Evolutionary conservation across 2,329 filamentous ascomycete genomes (phyloP).

Genomic region (Aureobasidium sp.): DNA sequence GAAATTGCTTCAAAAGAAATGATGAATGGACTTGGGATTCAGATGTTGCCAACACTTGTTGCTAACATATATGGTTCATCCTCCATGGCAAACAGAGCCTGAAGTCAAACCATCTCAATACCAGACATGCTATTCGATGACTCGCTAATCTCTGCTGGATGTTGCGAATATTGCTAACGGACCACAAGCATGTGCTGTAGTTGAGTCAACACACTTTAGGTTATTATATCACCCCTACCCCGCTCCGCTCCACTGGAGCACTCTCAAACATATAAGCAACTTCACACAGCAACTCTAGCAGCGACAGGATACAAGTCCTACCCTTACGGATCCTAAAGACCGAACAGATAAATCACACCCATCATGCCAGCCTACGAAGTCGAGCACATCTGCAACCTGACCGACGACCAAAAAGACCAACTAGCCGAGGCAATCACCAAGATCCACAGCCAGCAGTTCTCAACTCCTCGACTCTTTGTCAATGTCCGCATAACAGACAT

Average conservation of each 20-base stretch:
- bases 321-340: not conserved
- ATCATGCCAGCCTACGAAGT: constrained; percentile 41
- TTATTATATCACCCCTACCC: too few relatives aligned
- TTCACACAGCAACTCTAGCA: not conserved
- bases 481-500: constrained; percentile 36
- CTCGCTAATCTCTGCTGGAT: too few relatives aligned
- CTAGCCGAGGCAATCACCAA: constrained; percentile 36
- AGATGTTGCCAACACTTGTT: not conserved
- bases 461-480: constrained; percentile 38
- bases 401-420: constrained; percentile 30
- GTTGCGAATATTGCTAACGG: not conserved
- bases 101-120: too few relatives aligned
- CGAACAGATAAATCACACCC: too few relatives aligned
- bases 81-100: not conserved
- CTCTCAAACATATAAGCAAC: not conserved
- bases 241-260: constrained; percentile 10
- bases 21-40: not conserved
- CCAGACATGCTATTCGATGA: too few relatives aligned
- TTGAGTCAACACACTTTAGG: constrained; percentile 1
- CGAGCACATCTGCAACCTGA: constrained; percentile 32
- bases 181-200: not conserved
- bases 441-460: constrained; percentile 38
- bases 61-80: not conserved
- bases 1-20: not conserved
- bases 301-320: not conserved